Base-by-base conservation (phyloP, 2,329 filamentous ascomycete genomes). In the Atkinsonella texensis region DNA sequence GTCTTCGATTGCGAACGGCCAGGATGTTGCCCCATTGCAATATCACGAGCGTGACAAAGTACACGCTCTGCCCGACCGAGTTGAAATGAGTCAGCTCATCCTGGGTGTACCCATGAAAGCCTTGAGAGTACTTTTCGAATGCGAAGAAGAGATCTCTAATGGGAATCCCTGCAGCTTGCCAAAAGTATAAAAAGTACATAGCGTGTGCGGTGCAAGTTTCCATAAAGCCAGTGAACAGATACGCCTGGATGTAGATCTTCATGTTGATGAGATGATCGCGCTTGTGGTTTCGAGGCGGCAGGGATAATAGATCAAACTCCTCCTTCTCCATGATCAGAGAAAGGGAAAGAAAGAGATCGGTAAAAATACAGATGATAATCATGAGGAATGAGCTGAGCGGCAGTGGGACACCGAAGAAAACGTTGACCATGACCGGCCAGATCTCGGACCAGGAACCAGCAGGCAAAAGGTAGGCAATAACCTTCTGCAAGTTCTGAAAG, bases 311-410 rank as follows among this genome's bases (percentile, higher is more conserved):
- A 50, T 78, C 74, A 50, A 75, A 77, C 49, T 79, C 75, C 48
- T 76, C 73, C 56, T 75, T 74, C 49, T 79, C 75, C 74, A 77
- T 77, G 54, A 77, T 76, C 2, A 78, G 62, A 0, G 73, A 72
- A 0, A 77, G 61, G 0, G 72, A 73, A 2, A 75, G 62, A 62
- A 78, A 77, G 0, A 77, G 62, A 57, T 77, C 75, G 12, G 74
- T 78, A 54, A 78, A 78, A 54, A 77, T 73, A 52, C 75, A 79
- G 48, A 78, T 77, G 54, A 78, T 75, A 56, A 78, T 78, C 75
- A 79, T 79, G 42, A 79, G 67, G 59, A 79, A 79, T 0, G 74
- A 69, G 40, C 68, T 72, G 0, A 79, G 59, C 0, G 74, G 74
- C 0, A 75, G 65, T 0, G 76, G 76, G 3, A 79, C 69, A 3